These are phyloP conservation scores for Leishmania turanica DNA, from an alignment of 208 protist species.

Conservation along the genomic window DNA sequence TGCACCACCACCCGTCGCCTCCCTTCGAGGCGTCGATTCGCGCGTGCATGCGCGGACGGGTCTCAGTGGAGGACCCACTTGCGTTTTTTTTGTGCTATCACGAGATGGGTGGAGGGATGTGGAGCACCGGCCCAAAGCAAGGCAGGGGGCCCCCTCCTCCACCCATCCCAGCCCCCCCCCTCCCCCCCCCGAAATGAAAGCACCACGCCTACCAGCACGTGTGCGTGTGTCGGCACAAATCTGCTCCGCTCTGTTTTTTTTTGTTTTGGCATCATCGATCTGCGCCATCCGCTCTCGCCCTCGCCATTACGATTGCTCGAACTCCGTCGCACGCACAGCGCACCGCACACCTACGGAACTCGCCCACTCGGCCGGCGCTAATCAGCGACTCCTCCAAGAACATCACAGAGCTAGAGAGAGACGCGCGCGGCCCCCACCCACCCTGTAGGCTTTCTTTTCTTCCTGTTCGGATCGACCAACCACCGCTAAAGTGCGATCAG, in stretches of 20 bases:
- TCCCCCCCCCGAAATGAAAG: not conserved
- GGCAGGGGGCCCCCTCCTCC: not conserved
- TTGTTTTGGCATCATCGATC: not conserved
- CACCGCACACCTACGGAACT: not conserved
- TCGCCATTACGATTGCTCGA: not conserved
- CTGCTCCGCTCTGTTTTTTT: not conserved
- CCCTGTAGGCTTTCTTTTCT: not conserved
- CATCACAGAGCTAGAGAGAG: not conserved
- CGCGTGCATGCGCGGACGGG: not conserved
- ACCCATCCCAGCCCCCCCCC: not conserved
- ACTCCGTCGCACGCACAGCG: not conserved
- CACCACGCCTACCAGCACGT: not conserved
- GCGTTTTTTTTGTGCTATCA: not conserved
- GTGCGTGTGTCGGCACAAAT: not conserved
- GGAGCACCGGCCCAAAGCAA: not conserved
- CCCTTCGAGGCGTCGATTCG: not conserved
- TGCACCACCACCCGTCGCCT: not conserved
- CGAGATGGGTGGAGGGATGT: not conserved
- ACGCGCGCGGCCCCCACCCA: not conserved
- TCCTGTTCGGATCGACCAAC: not conserved
- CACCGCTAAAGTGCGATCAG: not conserved
- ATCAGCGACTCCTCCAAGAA: not conserved
- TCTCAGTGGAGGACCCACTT: not conserved
- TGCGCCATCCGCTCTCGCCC: not conserved
- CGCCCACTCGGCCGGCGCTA: not conserved